Percentiles rank a stretch among this genome's conserved stretches.
Conservation (phyloP, 1,284 basidiomycete species). For the Grifola frondosa region DNA sequence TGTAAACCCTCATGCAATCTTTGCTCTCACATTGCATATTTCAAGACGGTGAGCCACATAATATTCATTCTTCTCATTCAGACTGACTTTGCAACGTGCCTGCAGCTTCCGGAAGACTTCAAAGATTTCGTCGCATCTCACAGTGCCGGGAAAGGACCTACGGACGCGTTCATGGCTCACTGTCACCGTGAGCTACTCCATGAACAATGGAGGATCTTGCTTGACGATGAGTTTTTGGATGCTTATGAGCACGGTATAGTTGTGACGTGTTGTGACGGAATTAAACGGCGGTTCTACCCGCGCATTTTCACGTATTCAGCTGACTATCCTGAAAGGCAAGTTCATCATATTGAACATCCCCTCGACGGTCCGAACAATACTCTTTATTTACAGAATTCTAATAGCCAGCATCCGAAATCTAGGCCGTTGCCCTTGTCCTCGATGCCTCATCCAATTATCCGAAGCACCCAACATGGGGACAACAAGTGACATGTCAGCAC, state of each 20-base stretch:
- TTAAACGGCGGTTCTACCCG: conserved; percentile 18
- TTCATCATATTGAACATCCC: background rate
- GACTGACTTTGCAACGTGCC: no score
- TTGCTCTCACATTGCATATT: conserved; percentile 22
- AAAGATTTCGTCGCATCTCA: background rate
- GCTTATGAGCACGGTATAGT: conserved; percentile 24
- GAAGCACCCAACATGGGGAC: conserved; percentile 8
- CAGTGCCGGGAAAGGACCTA: background rate
- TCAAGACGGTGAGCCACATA: conserved; percentile 23
- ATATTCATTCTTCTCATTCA: background rate
- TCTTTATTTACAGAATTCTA: conserved; percentile 14
- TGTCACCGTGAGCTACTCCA: conserved; percentile 25
- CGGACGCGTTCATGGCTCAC: conserved; percentile 13
- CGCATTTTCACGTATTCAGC: conserved; percentile 24
- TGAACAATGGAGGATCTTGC: conserved; percentile 16
- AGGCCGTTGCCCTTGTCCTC: conserved; percentile 30
- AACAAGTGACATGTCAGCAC: background rate
- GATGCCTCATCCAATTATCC: conserved; percentile 23
- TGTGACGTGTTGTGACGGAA: conserved; percentile 18
- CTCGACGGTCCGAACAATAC: no score
- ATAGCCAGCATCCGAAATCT: conserved; percentile 16
- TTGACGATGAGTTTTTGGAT: conserved; percentile 23
- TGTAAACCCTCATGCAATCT: conserved; percentile 15
- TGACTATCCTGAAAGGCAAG: conserved; percentile 34
- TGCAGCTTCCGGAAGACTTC: background rate